Percentiles rank a stretch among this genome's conserved stretches.
Evolutionary conservation across 2,329 filamentous ascomycete species (phyloP).

Genomic region (Leptosphaerulina australis): DNA sequence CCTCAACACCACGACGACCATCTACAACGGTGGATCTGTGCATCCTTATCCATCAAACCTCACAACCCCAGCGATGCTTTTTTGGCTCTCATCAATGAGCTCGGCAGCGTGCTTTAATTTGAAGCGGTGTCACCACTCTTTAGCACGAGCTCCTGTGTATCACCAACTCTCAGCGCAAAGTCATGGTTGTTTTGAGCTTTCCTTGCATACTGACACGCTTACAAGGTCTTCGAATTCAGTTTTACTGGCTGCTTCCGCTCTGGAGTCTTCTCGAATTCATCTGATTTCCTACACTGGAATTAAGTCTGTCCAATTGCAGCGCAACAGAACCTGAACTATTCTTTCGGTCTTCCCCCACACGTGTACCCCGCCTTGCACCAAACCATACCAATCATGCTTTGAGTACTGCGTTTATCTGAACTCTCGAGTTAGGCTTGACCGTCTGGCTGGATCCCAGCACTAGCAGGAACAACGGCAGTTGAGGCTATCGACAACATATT

Average conservation of each 20-base stretch:
- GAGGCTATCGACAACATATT: neutral
- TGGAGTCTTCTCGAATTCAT: too few relatives aligned
- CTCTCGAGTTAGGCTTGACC: neutral
- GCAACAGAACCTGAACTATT: neutral
- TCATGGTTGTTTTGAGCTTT: neutral
- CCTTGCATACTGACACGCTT: neutral
- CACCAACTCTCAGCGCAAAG: neutral
- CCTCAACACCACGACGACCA: neutral
- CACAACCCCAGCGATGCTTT: neutral
- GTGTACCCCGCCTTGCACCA: constrained; percentile 1
- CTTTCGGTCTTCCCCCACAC: neutral
- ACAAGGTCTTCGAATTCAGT: too few relatives aligned
- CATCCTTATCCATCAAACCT: neutral
- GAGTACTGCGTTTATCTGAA: neutral
- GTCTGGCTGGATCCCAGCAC: neutral
- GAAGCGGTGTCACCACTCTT: neutral
- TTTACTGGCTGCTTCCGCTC: too few relatives aligned
- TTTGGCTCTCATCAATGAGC: neutral
- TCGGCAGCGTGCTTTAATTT: neutral
- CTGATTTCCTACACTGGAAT: too few relatives aligned
- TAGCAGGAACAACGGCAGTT: neutral
- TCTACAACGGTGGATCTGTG: too few relatives aligned
- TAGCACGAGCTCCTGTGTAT: constrained; percentile 3
- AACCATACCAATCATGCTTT: neutral
- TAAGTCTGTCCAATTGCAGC: neutral